Percentiles rank a stretch among this genome's conserved stretches.
Evolutionary conservation across 257 asterid species (phyloP).

Genomic region (Datura wrightii): DNA sequence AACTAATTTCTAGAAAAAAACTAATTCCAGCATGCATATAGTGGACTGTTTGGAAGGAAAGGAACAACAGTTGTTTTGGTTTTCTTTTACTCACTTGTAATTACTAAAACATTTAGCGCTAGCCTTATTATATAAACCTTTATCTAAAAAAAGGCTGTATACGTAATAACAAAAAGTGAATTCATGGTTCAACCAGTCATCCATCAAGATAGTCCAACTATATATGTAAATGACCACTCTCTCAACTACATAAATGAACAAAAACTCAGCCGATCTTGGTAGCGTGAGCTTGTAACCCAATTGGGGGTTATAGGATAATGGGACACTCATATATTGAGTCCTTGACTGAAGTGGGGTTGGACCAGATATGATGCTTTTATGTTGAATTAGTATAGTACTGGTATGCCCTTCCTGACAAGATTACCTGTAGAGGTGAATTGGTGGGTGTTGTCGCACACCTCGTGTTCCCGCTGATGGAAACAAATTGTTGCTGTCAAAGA

Average conservation of each 20-base stretch:
- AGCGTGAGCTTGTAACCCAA: not conserved
- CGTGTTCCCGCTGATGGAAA: not conserved
- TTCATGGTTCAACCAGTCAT: not conserved
- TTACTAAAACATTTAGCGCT: not conserved
- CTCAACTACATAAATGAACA: not conserved
- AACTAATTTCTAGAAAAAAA: not conserved
- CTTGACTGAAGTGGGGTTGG: not conserved
- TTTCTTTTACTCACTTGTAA: not conserved
- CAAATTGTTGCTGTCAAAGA: not conserved
- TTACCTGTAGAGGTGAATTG: not conserved
- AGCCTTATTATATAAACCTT: not conserved
- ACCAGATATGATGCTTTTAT: not conserved
- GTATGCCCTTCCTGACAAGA: not conserved
- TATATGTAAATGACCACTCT: not conserved
- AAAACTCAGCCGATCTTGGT: not conserved
- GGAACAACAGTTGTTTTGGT: no score
- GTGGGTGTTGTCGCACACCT: not conserved
- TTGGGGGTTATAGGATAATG: not conserved
- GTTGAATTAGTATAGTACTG: not conserved
- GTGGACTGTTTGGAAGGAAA: not conserved
- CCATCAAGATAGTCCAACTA: not conserved
- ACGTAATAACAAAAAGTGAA: not conserved
- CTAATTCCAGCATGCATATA: not conserved
- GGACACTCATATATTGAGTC: not conserved
- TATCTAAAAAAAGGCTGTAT: not conserved